phyloP scores from a whole-genome alignment of 331 rosid species.

The Malus hybrid region DNA sequence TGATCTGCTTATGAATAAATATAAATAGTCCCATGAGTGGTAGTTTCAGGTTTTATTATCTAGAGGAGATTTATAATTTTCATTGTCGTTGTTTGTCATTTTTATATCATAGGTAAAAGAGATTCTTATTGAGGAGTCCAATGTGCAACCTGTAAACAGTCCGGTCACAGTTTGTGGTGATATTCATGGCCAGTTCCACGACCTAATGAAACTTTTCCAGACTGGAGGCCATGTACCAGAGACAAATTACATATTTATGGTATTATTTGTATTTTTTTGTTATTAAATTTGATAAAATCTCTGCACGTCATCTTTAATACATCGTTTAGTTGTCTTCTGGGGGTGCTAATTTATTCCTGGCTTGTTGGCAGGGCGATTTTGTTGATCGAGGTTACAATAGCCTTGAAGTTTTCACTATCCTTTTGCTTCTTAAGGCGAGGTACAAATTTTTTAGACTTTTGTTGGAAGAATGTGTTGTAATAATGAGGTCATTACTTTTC shows the following conservation, averaged over 20 bases:
- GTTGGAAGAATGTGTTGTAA: background rate
- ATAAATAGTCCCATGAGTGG: background rate
- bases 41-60: slow-evolving; percentile 4
- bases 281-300: background rate
- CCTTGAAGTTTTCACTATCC: slow-evolving; percentile 96
- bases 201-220: slow-evolving; percentile 95
- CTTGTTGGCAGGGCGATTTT: slow-evolving; percentile 78
- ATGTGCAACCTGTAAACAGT: slow-evolving; percentile 96
- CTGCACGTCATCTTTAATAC: background rate
- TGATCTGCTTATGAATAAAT: background rate
- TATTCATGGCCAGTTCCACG: slow-evolving; percentile 94
- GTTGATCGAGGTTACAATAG: slow-evolving; percentile 98
- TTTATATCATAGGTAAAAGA: slow-evolving; percentile 72
- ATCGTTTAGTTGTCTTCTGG: background rate
- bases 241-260: slow-evolving; percentile 97
- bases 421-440: slow-evolving; percentile 97
- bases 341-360: slow-evolving; percentile 9
- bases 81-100: background rate
- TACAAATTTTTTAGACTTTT: slow-evolving; percentile 21
- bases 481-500: background rate
- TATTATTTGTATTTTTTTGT: slow-evolving; percentile 8
- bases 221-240: slow-evolving; percentile 98
- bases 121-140: slow-evolving; percentile 94
- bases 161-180: slow-evolving; percentile 98
- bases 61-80: background rate